phyloP scores from a whole-genome alignment of 164 flowering plant species.

The Dillenia turbinata region DNA sequence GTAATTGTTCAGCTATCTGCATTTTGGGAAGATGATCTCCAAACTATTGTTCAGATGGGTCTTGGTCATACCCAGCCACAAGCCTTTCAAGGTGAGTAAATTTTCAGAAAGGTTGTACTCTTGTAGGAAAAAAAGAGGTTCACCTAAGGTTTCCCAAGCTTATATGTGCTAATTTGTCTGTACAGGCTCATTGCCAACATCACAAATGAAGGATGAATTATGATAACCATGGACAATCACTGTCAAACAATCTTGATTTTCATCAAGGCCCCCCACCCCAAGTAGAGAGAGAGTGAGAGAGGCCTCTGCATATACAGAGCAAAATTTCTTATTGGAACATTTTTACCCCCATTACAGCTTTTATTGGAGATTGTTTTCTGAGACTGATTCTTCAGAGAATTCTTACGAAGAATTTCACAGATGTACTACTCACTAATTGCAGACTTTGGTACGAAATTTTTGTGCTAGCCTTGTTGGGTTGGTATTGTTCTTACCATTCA shows the following conservation, averaged over 20 bases:
- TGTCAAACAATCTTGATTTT: constrained; percentile 10
- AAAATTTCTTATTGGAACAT: constrained; percentile 5
- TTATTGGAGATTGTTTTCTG: constrained; percentile 18
- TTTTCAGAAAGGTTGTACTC: neutral
- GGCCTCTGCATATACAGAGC: constrained; percentile 45
- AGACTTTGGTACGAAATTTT: constrained; percentile 20
- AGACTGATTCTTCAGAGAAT: constrained; percentile 38
- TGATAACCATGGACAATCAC: constrained; percentile 18
- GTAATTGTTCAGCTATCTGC: constrained; percentile 41
- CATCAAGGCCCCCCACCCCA: constrained; percentile 20
- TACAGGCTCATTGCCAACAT: constrained; percentile 43
- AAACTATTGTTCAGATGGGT: constrained; percentile 86
- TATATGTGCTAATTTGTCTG: neutral
- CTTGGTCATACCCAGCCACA: constrained; percentile 40
- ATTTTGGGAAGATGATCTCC: constrained; percentile 83
- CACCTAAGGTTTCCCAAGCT: neutral
- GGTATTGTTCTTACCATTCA: too few relatives aligned
- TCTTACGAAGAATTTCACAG: constrained; percentile 9
- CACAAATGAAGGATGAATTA: constrained; percentile 67
- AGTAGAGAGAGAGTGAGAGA: constrained; percentile 7
- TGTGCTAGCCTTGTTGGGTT: too few relatives aligned
- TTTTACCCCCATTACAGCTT: neutral
- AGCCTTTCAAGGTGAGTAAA: constrained; percentile 32
- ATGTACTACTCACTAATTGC: constrained; percentile 32
- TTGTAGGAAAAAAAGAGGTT: neutral